Base-by-base conservation (phyloP, 768 basidiomycete species). In the Leccinum imitatum region DNA sequence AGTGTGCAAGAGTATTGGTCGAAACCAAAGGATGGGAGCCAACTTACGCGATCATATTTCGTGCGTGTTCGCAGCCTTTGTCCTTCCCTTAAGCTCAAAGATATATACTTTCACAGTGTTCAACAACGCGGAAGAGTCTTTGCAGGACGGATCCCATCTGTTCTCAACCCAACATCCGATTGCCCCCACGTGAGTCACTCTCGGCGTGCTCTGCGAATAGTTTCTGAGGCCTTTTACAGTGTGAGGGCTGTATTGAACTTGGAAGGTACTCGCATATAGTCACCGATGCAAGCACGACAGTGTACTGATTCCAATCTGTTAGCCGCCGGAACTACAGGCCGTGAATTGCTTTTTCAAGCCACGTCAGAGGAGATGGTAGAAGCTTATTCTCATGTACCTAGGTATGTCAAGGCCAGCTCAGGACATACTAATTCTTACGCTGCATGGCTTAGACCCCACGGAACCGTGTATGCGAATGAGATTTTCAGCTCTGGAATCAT, bases 341-440 rank as follows among this genome's bases (percentile, higher is more conserved):
- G 87, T 27, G 95, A 95, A 67, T 76, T 98, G 8, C 82, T 98
- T 15, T 98, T 98, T 79, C 96, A 98, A 78, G 96, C 95, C 0
- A 98, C 95, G 0, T 93, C 91, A 6, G 85, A 93, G 67, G 85
- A 97, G 73, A 97, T 98, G 95, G 91, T 97, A 6, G 81, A 89
- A 52, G 95, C 93, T 0, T 95, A 95, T 69, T 85, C 91, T 0
- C 82, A 87, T 65, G 92, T 92, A 0, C 93, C 94, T 3, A 80
- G 89, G 90, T 97, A 10, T 85, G 91, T 11, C 92, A 93, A 1
- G 86, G 35, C 35, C 3, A 27, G 2, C 6, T 15, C 6, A 44
- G 14, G 47, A 58, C 9, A 47, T 44, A 14, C 48, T 50, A 27
- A 59, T 57, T 35, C 13, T 54, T 9, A 17, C 11, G 6, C 27